phyloP scores from a whole-genome alignment of 140 eudicot genomes.

The Oenanthe javanica region DNA sequence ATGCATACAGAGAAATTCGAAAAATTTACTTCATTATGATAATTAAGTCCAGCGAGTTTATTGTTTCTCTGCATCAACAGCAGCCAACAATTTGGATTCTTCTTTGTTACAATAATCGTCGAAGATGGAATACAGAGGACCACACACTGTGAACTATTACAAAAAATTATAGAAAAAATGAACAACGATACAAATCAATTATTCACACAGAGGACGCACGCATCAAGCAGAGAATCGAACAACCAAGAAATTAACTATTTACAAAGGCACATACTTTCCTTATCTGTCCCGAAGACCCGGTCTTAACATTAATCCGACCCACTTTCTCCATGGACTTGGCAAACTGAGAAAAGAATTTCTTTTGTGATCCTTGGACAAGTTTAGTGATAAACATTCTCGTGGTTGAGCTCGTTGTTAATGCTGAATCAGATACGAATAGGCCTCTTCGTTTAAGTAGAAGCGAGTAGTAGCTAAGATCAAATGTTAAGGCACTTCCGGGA shows the following conservation, averaged over 20 bases:
- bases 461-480: constrained; percentile 43
- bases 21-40: not conserved
- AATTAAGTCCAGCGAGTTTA: not conserved
- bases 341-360: constrained; percentile 31
- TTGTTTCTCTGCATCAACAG: not conserved
- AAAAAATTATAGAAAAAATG: not conserved
- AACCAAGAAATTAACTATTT: constrained; percentile 11
- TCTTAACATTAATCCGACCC: constrained; percentile 32
- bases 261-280: constrained; percentile 42
- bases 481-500: constrained; percentile 44
- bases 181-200: not conserved
- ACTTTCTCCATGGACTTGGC: constrained; percentile 43
- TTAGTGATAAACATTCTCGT: constrained; percentile 22
- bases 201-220: not conserved
- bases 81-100: not conserved
- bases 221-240: not conserved
- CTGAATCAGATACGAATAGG: constrained; percentile 42
- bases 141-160: not conserved
- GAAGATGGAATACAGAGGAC: not conserved
- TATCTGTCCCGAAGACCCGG: constrained; percentile 41
- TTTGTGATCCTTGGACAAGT: constrained; percentile 23
- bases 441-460: constrained; percentile 40
- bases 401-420: constrained; percentile 28
- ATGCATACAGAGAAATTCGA: not conserved
- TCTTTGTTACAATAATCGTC: not conserved